Base-by-base conservation (phyloP, 805 yeast genomes). In the Kodamaea sagamina region DNA sequence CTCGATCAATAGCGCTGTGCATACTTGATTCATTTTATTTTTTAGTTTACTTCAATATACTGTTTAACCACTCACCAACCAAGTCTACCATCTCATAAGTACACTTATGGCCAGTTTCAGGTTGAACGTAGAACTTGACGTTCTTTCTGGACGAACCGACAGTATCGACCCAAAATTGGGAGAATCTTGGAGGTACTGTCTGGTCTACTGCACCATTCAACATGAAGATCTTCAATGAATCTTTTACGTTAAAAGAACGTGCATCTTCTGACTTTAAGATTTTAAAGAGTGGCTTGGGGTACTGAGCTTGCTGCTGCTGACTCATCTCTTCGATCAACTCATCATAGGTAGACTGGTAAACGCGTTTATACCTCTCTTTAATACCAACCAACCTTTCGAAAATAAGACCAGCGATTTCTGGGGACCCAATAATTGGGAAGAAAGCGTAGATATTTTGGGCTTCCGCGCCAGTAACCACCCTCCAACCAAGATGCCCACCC, bases 401-500 rank as follows among this genome's bases (percentile, higher is more conserved):
- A 12, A 32, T 32, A 9, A 32, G 36, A 18, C 36, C 36, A 19
- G 36, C 36, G 15, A 32, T 18, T 19, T 32, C 36, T 18, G 36
- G 36, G 4, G 36, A 32, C 13, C 36, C 36, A 18, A 32, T 32
- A 13, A 32, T 32, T 5, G 36, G 36, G 15, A 32, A 32, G 25
- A 32, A 32, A 2, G 25, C 36, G 12, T 11, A 32, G 19, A 32
- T 32, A 18, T 19, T 15, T 2, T 12, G 13, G n/a, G 36, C 36
- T 5, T n/a, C n/a, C 9, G 36, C 4, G 13, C 36, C 22, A 10
- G 36, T 2, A 13, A 32, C 36, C 13, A 32, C 36, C 19, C 36
- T 32, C 36, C 36, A 32, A 11, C 36, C 65, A n/a, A 73, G 65
- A 56, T 81, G 84, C 0, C 79, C 86, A 2, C 85, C 84, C 35